These are phyloP conservation scores for Cladorrhinum sp. DNA, from an alignment of 2,329 filamentous ascomycete genomes.

Conservation along the genomic window DNA sequence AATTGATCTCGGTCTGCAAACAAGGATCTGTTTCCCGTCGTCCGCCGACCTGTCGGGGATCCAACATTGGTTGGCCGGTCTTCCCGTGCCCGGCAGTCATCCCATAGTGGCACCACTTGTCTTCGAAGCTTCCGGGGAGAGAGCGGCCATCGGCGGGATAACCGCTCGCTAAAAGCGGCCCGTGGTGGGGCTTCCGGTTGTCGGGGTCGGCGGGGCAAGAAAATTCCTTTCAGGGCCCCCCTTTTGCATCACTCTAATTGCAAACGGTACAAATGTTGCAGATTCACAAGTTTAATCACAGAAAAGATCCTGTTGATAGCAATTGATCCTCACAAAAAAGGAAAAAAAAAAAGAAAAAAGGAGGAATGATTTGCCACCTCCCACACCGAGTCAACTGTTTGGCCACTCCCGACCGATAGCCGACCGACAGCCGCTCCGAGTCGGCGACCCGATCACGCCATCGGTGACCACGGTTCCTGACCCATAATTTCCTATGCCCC, in stretches of 20 bases:
- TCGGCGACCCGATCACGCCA: neutral
- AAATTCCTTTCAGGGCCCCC: neutral
- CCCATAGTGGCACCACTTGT: neutral
- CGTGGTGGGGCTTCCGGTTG: neutral
- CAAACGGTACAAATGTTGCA: neutral
- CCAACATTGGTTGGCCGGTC: neutral
- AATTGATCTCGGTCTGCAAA: no score
- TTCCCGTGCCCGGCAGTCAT: neutral
- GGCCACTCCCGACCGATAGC: neutral
- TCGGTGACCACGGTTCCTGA: neutral
- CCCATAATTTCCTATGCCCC: neutral
- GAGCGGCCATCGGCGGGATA: neutral
- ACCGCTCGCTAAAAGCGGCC: neutral
- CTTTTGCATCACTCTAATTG: neutral
- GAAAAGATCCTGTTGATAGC: neutral
- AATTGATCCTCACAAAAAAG: neutral
- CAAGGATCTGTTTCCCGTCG: neutral
- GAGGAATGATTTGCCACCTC: neutral
- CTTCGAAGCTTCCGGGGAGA: neutral
- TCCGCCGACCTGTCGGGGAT: neutral
- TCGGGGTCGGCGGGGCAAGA: neutral
- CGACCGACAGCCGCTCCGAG: neutral
- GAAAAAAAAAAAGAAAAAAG: neutral
- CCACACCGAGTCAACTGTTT: neutral
- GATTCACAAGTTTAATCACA: neutral